A percentile compares a stretch with the other conserved stretches of the same genome.
phyloP scores from a whole-genome alignment of 2,329 filamentous ascomycete species.

The Colletotrichum theobromicola region DNA sequence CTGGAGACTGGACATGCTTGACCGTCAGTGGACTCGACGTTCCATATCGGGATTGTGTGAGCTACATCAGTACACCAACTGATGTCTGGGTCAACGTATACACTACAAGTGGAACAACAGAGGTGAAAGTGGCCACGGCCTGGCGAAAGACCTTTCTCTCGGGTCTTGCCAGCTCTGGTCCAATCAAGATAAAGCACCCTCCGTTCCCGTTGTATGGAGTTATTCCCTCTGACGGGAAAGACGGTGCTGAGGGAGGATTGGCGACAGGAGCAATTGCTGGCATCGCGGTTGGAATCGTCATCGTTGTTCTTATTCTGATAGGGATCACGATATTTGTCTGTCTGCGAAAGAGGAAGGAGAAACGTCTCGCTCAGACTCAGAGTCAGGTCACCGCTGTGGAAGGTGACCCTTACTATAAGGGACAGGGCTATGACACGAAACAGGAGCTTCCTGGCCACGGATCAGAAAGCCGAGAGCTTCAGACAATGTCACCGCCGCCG shows the following conservation, averaged over 20 bases:
- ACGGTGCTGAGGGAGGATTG: neutral
- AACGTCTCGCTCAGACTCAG: neutral
- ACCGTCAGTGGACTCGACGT: neutral
- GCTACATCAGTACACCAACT: neutral
- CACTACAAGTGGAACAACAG: no score
- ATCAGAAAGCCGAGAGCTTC: neutral
- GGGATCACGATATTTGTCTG: neutral
- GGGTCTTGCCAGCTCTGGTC: neutral
- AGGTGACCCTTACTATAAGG: neutral
- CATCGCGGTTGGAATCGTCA: neutral
- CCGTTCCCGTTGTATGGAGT: neutral
- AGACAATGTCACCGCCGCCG: fast-evolving
- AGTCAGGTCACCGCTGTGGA: neutral
- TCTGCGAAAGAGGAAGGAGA: neutral
- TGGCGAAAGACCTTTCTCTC: neutral
- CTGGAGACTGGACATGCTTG: neutral
- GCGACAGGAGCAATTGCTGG: neutral
- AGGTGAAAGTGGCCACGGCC: no score
- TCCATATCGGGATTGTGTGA: neutral
- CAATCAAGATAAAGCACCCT: neutral
- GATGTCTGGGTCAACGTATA: neutral
- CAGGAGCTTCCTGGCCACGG: neutral
- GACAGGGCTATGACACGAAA: neutral
- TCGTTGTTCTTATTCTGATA: neutral
- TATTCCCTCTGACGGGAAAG: neutral